These are phyloP conservation scores for Waltergamsia citrina DNA, from an alignment of 2,329 filamentous ascomycete species.

Conservation along the genomic window DNA sequence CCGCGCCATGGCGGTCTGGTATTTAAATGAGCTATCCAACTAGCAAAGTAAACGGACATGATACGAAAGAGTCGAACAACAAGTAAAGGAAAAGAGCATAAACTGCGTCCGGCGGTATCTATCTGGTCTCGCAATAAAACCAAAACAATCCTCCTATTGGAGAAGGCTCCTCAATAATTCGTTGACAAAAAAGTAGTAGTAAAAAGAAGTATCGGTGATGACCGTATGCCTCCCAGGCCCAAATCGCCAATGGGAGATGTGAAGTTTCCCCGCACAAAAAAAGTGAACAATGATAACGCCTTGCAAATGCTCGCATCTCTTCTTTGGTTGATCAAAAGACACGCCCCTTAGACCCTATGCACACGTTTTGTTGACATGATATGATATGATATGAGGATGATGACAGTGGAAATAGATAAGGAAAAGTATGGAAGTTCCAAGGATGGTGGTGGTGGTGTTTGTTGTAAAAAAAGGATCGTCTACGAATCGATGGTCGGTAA, in stretches of 20 bases:
- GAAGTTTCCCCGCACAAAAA: too few species aligned
- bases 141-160: not conserved
- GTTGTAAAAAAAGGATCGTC: not conserved
- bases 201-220: not conserved
- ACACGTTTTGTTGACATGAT: not conserved
- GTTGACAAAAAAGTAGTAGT: not conserved
- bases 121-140: not conserved
- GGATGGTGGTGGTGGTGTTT: not conserved
- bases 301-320: constrained; percentile 19
- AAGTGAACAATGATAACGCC: too few species aligned
- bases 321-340: constrained; percentile 11
- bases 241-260: not conserved
- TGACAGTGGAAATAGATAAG: not conserved
- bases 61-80: not conserved
- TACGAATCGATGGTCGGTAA: constrained; percentile 1
- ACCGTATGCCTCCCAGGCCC: not conserved
- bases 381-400: constrained; percentile 1
- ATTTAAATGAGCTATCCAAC: too few species aligned
- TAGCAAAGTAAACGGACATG: not conserved
- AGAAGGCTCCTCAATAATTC: too few species aligned
- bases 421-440: not conserved
- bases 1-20: too few species aligned
- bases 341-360: not conserved
- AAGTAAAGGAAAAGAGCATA: not conserved
- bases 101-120: constrained; percentile 2